Evolutionary conservation across 257 asterid species (phyloP).

Genomic region (Solanum commersonii): DNA sequence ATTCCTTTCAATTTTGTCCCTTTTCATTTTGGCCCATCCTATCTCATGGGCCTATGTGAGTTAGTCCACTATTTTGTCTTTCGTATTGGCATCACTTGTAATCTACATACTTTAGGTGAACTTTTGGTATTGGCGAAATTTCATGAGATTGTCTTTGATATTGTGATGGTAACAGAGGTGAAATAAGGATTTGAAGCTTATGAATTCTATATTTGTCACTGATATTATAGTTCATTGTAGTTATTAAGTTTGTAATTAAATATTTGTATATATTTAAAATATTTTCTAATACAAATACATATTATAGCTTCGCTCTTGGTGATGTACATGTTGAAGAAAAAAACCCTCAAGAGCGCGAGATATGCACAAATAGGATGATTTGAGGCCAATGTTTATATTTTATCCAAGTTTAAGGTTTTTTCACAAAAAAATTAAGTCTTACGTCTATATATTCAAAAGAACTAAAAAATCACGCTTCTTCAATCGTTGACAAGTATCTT

Average conservation of each 20-base stretch:
- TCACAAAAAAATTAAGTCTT: no score
- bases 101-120: neutral
- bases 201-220: neutral
- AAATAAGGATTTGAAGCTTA: neutral
- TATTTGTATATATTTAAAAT: neutral
- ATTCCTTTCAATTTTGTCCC: slow-evolving; percentile 7
- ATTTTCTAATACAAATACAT: neutral
- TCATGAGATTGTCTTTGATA: neutral
- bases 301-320: neutral
- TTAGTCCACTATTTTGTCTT: neutral
- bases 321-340: neutral
- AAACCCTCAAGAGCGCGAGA: neutral
- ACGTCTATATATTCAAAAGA: neutral
- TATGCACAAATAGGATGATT: neutral
- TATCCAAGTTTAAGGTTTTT: neutral
- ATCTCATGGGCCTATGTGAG: neutral
- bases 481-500: neutral
- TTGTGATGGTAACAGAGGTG: neutral
- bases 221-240: neutral
- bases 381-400: neutral
- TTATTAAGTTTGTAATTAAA: neutral
- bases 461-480: neutral
- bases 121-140: neutral
- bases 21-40: neutral
- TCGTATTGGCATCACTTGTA: neutral